Conservation (phyloP, 805 yeast genomes). For the Cyberlindnera bimundalis region DNA sequence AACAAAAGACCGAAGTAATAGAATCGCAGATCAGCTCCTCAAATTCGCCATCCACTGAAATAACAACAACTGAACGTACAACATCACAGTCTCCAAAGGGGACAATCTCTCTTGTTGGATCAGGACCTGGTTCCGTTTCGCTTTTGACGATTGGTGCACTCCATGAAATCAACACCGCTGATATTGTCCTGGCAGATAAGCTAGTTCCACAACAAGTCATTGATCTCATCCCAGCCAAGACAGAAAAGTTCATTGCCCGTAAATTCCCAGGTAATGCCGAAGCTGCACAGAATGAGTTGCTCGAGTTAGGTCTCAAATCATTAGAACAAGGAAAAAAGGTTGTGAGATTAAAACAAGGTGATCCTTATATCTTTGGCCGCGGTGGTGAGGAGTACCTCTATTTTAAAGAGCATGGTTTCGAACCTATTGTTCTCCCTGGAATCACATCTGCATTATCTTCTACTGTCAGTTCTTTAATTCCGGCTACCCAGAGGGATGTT, state of each 20-base stretch:
- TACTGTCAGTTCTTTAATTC: conserved; percentile 75
- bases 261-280: conserved; percentile 98
- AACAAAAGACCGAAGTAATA: conserved; percentile 9
- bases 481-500: conserved; percentile 88
- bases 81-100: conserved; percentile 37
- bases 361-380: conserved; percentile 93
- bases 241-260: conserved; percentile 79
- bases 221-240: conserved; percentile 71
- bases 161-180: conserved; percentile 76
- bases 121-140: conserved; percentile 90
- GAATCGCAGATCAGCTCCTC: conserved; percentile 21
- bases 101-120: conserved; percentile 76
- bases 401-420: conserved; percentile 64
- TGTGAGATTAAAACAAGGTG: conserved; percentile 92
- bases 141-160: conserved; percentile 83
- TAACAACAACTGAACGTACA: background rate
- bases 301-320: conserved; percentile 66
- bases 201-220: conserved; percentile 87
- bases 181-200: conserved; percentile 83
- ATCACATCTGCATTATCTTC: conserved; percentile 88
- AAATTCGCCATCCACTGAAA: background rate
- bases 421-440: conserved; percentile 80
- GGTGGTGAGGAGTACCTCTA: conserved; percentile 89
- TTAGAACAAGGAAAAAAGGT: conserved; percentile 67
- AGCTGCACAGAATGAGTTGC: conserved; percentile 81